These are phyloP conservation scores for Jackrogersella multiformis DNA, from an alignment of 495 filamentous ascomycete species.

Conservation along the genomic window DNA sequence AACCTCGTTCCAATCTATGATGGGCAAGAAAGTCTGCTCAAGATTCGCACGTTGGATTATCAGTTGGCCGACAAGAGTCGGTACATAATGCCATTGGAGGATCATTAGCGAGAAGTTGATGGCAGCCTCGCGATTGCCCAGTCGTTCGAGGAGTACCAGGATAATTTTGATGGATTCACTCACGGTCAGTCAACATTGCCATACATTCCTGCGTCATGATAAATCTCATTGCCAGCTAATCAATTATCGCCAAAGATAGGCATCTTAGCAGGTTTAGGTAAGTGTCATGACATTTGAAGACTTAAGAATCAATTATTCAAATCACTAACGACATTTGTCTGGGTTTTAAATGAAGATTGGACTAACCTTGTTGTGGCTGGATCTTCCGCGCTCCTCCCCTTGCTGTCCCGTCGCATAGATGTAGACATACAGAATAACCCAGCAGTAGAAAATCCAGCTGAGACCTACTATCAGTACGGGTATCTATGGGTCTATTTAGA, in stretches of 20 bases:
- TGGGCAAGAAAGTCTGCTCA: not conserved
- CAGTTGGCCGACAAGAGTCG: not conserved
- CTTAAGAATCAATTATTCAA: not conserved
- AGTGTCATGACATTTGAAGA: not conserved
- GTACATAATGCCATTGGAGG: not conserved
- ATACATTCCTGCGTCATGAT: not conserved
- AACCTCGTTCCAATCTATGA: not conserved
- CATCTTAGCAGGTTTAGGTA: not conserved
- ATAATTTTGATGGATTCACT: not conserved
- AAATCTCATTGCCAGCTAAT: not conserved
- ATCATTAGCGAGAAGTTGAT: not conserved
- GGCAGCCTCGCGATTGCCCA: not conserved
- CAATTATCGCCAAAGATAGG: not conserved
- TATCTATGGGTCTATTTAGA: too few relatives aligned
- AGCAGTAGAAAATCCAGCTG: not conserved
- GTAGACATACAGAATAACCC: not conserved
- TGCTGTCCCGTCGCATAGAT: conserved; percentile 13
- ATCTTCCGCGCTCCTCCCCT: conserved; percentile 19
- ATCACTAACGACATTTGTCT: not conserved
- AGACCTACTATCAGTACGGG: conserved; percentile 19
- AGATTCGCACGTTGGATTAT: not conserved
- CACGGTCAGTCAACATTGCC: not conserved
- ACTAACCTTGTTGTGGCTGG: conserved; percentile 20
- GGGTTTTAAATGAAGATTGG: too few relatives aligned
- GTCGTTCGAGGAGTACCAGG: not conserved